phyloP scores from a whole-genome alignment of 345 rosid genomes.

The Melastoma malabathricum region DNA sequence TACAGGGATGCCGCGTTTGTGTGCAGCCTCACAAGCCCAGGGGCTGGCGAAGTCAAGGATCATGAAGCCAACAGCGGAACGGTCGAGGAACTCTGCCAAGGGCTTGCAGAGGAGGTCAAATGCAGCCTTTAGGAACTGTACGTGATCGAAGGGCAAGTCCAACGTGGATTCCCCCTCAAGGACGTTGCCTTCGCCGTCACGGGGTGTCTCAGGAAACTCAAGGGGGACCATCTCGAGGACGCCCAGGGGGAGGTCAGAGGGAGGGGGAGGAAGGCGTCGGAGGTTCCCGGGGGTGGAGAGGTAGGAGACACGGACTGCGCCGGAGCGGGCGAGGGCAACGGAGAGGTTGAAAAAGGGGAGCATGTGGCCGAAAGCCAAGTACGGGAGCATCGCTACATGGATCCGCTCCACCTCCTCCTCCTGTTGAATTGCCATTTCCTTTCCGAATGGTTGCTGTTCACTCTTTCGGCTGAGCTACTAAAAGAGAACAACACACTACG shows the following conservation, averaged over 20 bases:
- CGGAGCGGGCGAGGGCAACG: constrained; percentile 11
- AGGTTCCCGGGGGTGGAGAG: constrained; percentile 13
- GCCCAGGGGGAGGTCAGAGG: constrained; percentile 5
- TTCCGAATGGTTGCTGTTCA: too few species aligned
- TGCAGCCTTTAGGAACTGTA: constrained; percentile 12
- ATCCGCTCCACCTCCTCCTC: not conserved
- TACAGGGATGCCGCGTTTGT: constrained; percentile 10
- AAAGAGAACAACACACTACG: too few species aligned
- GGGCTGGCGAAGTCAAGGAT: constrained; percentile 10
- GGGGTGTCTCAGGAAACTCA: constrained; percentile 7
- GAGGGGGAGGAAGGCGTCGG: constrained; percentile 16
- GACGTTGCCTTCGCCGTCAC: not conserved
- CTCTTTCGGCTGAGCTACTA: too few species aligned
- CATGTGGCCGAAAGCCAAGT: constrained; percentile 13
- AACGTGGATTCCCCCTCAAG: constrained; percentile 22
- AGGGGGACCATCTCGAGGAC: constrained; percentile 7
- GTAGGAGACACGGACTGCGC: constrained; percentile 9
- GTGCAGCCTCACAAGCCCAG: constrained; percentile 14
- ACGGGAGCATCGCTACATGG: constrained; percentile 12
- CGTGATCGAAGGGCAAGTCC: constrained; percentile 15
- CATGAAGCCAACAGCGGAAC: constrained; percentile 14
- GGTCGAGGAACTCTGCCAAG: constrained; percentile 6
- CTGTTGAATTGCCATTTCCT: too few species aligned
- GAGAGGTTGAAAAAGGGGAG: constrained; percentile 15
- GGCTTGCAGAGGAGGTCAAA: constrained; percentile 20